These are phyloP conservation scores for Andrographis paniculata DNA, from an alignment of 305 asterid species.

Conservation along the genomic window DNA sequence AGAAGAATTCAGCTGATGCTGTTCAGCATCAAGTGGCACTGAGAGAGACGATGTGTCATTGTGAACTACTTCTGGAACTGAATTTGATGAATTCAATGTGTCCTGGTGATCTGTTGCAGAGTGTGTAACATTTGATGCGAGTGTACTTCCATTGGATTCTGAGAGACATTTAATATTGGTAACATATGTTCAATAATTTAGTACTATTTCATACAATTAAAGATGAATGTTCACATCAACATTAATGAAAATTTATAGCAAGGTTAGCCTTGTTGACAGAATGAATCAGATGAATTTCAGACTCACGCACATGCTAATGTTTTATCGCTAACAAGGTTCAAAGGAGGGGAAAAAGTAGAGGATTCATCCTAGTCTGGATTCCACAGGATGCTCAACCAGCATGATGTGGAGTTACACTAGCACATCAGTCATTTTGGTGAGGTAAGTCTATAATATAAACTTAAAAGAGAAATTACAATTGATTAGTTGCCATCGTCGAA, in stretches of 20 bases:
- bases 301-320: background rate
- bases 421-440: background rate
- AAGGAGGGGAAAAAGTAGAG: background rate
- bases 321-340: background rate
- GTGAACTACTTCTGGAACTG: conserved; percentile 37
- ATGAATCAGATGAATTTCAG: background rate
- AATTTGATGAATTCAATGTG: conserved; percentile 24
- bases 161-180: conserved; percentile 12
- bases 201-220: conserved; percentile 5
- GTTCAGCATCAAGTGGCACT: conserved; percentile 32
- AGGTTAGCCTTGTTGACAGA: conserved; percentile 1
- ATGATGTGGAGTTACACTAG: background rate
- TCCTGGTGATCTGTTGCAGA: conserved; percentile 37
- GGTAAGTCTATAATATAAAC: conserved; percentile 3
- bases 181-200: conserved; percentile 4
- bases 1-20: conserved; percentile 40
- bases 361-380: background rate
- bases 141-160: conserved; percentile 41
- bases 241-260: conserved; percentile 5
- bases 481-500: conserved; percentile 1
- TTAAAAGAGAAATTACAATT: background rate
- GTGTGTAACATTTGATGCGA: conserved; percentile 34
- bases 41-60: conserved; percentile 32
- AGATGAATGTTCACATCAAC: conserved; percentile 1
- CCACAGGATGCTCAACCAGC: background rate